Conservation (phyloP, 805 yeast genomes). For the Candida sakaeoensis region DNA sequence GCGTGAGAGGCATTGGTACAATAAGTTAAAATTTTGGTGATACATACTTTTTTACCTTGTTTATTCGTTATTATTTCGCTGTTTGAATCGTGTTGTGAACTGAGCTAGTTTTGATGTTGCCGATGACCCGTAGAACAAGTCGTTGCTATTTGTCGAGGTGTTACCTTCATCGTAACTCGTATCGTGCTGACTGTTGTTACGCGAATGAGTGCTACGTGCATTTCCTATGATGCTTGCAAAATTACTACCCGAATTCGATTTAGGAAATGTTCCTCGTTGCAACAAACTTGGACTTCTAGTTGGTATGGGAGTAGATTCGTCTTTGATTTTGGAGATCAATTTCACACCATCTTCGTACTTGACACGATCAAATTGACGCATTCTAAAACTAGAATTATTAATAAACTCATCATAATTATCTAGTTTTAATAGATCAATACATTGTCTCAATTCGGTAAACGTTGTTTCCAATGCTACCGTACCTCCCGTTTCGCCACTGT, state of each 20-base stretch:
- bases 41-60: conserved; percentile 4
- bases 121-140: conserved; percentile 16
- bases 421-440: conserved; percentile 63
- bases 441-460: conserved; percentile 75
- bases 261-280: conserved; percentile 1
- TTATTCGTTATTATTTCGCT: conserved; percentile 9
- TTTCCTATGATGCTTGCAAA: conserved; percentile 3
- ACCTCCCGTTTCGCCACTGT: conserved; percentile 25
- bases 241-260: neutral
- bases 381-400: conserved; percentile 41
- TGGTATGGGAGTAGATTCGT: conserved; percentile 6
- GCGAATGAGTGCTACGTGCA: neutral
- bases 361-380: conserved; percentile 65
- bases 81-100: conserved; percentile 26
- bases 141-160: conserved; percentile 13
- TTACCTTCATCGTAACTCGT: conserved; percentile 6
- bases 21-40: conserved; percentile 11
- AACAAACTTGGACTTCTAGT: conserved; percentile 1
- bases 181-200: conserved; percentile 4
- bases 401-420: conserved; percentile 64
- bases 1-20: conserved; percentile 9
- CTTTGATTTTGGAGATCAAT: conserved; percentile 52
- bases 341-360: conserved; percentile 66
- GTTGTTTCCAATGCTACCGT: conserved; percentile 64
- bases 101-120: conserved; percentile 32